Evolutionary conservation across 306 rosid genomes (phyloP).

Genomic region (Cotoneaster glaucophyllus): DNA sequence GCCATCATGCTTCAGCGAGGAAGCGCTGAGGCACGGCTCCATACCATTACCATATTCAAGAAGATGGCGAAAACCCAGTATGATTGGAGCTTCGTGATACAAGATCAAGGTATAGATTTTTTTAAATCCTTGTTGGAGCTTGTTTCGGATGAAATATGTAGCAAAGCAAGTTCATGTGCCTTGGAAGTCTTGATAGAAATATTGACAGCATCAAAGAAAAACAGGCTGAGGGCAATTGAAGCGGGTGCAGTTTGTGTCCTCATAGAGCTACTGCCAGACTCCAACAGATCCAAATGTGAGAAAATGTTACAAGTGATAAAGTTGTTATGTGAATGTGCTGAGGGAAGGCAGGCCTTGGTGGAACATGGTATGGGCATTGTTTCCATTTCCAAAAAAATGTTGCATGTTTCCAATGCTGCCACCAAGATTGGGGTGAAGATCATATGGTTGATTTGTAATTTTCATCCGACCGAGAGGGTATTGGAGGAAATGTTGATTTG

Average conservation of each 20-base stretch:
- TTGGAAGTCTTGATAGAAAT: constrained; percentile 37
- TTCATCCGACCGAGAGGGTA: constrained; percentile 31
- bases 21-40: constrained; percentile 33
- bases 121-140: constrained; percentile 48
- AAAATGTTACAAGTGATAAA: constrained; percentile 27
- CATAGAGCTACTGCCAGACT: constrained; percentile 41
- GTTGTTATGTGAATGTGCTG: constrained; percentile 40
- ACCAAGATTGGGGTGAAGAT: constrained; percentile 46
- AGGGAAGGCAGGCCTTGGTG: constrained; percentile 43
- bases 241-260: constrained; percentile 46
- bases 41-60: constrained; percentile 29
- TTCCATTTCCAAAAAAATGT: constrained; percentile 26
- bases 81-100: constrained; percentile 32
- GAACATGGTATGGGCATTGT: constrained; percentile 49
- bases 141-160: constrained; percentile 39
- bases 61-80: constrained; percentile 19
- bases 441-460: constrained; percentile 25
- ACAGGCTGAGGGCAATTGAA: constrained; percentile 36
- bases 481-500: constrained; percentile 48
- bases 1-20: constrained; percentile 39
- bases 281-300: constrained; percentile 34
- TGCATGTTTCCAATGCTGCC: constrained; percentile 27
- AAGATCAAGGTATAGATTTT: constrained; percentile 40
- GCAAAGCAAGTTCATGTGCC: constrained; percentile 36
- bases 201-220: constrained; percentile 27